Conservation (phyloP, 2,329 filamentous ascomycete genomes). For the Penicillium psychrosexuale region DNA sequence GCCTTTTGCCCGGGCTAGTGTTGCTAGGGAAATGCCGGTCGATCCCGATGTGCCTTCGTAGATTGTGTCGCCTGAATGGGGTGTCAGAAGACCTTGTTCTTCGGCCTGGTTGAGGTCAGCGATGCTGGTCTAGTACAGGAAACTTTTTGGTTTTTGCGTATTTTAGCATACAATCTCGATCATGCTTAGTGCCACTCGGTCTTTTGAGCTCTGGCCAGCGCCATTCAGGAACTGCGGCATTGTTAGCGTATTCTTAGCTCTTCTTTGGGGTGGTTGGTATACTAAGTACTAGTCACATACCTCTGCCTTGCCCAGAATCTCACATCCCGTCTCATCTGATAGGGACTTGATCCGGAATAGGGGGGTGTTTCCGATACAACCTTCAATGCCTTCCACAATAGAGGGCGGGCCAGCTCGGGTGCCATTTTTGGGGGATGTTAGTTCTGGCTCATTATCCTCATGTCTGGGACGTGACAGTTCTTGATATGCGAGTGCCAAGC, state of each 20-base stretch:
- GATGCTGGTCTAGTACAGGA: not conserved
- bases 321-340: constrained; percentile 80
- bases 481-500: constrained; percentile 73
- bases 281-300: constrained; percentile 32
- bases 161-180: constrained; percentile 58
- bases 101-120: constrained; percentile 60
- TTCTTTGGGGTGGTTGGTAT: not conserved
- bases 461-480: constrained; percentile 70
- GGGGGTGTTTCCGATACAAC: constrained; percentile 89
- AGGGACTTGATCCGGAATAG: constrained; percentile 82
- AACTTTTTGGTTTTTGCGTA: not conserved
- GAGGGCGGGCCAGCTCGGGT: constrained; percentile 36
- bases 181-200: constrained; percentile 88
- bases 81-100: constrained; percentile 68
- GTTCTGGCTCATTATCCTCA: constrained; percentile 17
- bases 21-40: constrained; percentile 91
- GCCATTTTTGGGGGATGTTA: constrained; percentile 8
- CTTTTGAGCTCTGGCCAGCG: constrained; percentile 89
- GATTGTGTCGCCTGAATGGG: constrained; percentile 83
- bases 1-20: constrained; percentile 79
- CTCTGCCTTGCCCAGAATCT: constrained; percentile 90
- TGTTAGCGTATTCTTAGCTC: constrained; percentile 5
- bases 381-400: constrained; percentile 78
- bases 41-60: constrained; percentile 97
- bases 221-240: constrained; percentile 74